These are phyloP conservation scores for Ceriops tagal DNA, from an alignment of 345 rosid genomes.

Conservation along the genomic window DNA sequence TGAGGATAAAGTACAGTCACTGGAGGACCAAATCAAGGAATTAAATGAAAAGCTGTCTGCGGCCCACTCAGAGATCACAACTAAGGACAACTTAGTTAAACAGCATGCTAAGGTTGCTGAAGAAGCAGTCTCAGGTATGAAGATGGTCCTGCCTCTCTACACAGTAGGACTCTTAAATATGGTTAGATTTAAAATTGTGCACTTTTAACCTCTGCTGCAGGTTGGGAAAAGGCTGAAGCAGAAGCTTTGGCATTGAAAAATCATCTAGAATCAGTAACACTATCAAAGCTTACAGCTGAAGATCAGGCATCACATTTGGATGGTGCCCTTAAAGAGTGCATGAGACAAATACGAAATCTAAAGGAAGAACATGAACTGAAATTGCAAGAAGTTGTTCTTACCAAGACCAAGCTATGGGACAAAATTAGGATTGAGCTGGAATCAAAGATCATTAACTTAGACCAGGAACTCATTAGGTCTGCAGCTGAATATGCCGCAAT, in stretches of 20 bases:
- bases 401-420: constrained; percentile 70
- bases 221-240: constrained; percentile 99
- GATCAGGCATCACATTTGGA: constrained; percentile 88
- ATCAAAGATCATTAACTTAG: constrained; percentile 53
- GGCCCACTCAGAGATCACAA: constrained; percentile 62
- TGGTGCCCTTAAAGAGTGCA: constrained; percentile 95
- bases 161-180: too few species aligned
- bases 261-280: constrained; percentile 76
- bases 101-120: constrained; percentile 98
- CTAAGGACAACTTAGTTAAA: constrained; percentile 79
- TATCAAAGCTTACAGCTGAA: constrained; percentile 80
- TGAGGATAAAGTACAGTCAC: constrained; percentile 53
- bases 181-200: background rate
- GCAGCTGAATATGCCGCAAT: constrained; percentile 79
- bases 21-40: constrained; percentile 71
- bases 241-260: constrained; percentile 86
- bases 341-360: constrained; percentile 83
- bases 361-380: constrained; percentile 90
- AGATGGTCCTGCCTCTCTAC: background rate
- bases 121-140: constrained; percentile 92
- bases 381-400: constrained; percentile 57
- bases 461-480: constrained; percentile 73
- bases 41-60: constrained; percentile 66
- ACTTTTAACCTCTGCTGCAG: constrained; percentile 33
- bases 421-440: constrained; percentile 73